Evolutionary conservation across 495 filamentous ascomycete genomes (phyloP), one percentile per base, ranked within the genome.

Genomic region (Rostrohypoxylon terebratum): DNA sequence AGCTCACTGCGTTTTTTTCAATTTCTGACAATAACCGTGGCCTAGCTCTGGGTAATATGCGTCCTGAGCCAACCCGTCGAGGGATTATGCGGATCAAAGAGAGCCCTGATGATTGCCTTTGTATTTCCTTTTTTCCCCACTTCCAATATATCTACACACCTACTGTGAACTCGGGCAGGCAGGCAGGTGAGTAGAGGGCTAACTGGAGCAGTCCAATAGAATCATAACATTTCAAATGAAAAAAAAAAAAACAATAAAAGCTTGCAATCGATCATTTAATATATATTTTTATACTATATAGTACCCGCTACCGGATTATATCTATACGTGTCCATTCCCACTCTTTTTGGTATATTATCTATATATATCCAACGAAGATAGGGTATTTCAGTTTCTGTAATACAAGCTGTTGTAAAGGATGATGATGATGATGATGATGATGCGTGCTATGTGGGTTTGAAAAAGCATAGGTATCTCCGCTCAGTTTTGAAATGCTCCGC

Each of bases 41-140:
- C 48, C 68, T 38, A 7, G 54, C 53, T 34, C 57, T 66, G 53
- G 45, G 25, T 20, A 10, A 16, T 48, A 68, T 69, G 79, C 77
- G 79, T 69, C 75, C 78, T 70, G 74, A 81, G 71, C 68, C 25
- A 58, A 58, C 67, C 59, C 53, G 62, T 9, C 9, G 21, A 48
- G 8, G 59, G 68, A 71, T 42, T 68, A 74, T 85, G 81, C 81
- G 69, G 82, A 83, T 76, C 79, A 85, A 85, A 86, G 84, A 86
- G 84, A 85, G 84, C 83, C 74, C 84, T 83, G 84, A 85, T 81
- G 81, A 78, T 80, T 76, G 68, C 18, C 42, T 20, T 20, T 6
- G 1, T 45, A 7, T 45, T 20, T 45, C 8, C 8, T 13, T 16
- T 20, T 45, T 20, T 44, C 40, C 6, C 14, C 4, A 11, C 13